These are phyloP conservation scores for Boletus pseudo-olivaceus DNA, from an alignment of 768 basidiomycete species.

Conservation along the genomic window DNA sequence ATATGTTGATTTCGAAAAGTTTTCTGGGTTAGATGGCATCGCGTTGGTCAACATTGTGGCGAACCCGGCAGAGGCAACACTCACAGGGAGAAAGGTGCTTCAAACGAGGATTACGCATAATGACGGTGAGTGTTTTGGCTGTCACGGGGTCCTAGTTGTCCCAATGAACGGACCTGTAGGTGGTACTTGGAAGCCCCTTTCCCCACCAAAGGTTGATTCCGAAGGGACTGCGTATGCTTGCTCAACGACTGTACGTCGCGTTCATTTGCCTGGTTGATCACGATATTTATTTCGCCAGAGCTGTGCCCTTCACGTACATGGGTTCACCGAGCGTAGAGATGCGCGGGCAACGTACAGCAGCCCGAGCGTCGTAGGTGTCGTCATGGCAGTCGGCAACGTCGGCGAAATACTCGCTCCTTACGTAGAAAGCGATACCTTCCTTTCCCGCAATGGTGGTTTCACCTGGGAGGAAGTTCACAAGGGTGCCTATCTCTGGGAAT, in stretches of 20 bases:
- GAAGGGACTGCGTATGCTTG: constrained; percentile 72
- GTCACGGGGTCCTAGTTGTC: not conserved
- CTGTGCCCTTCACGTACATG: constrained; percentile 89
- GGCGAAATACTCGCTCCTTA: constrained; percentile 80
- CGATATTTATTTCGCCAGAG: constrained; percentile 40
- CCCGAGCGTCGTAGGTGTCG: constrained; percentile 84
- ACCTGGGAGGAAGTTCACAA: constrained; percentile 99
- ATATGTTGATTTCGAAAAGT: constrained; percentile 97
- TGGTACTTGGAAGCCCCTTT: constrained; percentile 81
- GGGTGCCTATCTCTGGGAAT: constrained; percentile 96
- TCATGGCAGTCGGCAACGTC: constrained; percentile 97
- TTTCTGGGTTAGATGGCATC: constrained; percentile 93
- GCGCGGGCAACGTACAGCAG: constrained; percentile 91
- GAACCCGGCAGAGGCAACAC: constrained; percentile 70
- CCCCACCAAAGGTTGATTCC: constrained; percentile 74
- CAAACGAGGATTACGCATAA: constrained; percentile 94
- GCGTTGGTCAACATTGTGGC: constrained; percentile 88
- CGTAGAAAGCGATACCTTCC: constrained; percentile 88
- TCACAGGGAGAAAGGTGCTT: constrained; percentile 70
- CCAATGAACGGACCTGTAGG: constrained; percentile 39
- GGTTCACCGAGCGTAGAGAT: constrained; percentile 91
- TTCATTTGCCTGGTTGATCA: not conserved
- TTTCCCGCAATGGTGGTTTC: constrained; percentile 94
- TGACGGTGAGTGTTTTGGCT: constrained; percentile 58
- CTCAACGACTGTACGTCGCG: constrained; percentile 49